Evolutionary conservation across 108 stramenopile species (phyloP).

Genomic region (Skeletonema grethae): DNA sequence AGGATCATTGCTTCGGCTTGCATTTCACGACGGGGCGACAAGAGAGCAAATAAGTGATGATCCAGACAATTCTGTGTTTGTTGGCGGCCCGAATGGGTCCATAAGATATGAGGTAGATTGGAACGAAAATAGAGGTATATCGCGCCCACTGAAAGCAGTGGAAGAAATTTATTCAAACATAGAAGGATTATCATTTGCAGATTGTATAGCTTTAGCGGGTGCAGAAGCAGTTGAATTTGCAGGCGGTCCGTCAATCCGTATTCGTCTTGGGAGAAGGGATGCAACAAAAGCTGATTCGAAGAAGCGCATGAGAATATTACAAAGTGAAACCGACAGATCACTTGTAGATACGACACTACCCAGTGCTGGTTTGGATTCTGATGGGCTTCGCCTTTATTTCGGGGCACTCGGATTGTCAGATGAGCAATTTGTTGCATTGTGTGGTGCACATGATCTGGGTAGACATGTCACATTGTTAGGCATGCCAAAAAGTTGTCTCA

Average conservation of each 20-base stretch:
- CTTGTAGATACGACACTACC: slow-evolving; percentile 54
- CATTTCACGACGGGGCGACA: slow-evolving; percentile 71
- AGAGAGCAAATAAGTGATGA: slow-evolving; percentile 20
- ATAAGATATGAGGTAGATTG: slow-evolving; percentile 63
- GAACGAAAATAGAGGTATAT: slow-evolving; percentile 60
- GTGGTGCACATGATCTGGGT: slow-evolving; percentile 63
- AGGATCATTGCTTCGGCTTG: slow-evolving; percentile 52
- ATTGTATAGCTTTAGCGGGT: slow-evolving; percentile 62
- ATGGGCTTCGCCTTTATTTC: slow-evolving; percentile 66
- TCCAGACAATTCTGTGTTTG: background rate
- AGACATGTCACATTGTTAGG: slow-evolving; percentile 63
- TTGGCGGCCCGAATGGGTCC: slow-evolving; percentile 63
- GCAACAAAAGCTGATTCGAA: slow-evolving; percentile 36
- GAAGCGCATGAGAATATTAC: slow-evolving; percentile 13
- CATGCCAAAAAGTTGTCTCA: slow-evolving; percentile 60
- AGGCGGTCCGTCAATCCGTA: slow-evolving; percentile 50
- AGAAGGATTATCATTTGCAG: slow-evolving; percentile 52
- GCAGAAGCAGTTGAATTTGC: slow-evolving; percentile 52
- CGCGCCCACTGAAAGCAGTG: slow-evolving; percentile 50
- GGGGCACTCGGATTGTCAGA: slow-evolving; percentile 55
- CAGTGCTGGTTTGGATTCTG: slow-evolving; percentile 57
- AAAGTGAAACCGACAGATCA: slow-evolving; percentile 36
- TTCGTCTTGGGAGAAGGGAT: slow-evolving; percentile 53
- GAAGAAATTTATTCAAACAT: slow-evolving; percentile 25
- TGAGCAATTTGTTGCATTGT: slow-evolving; percentile 54